Percentiles rank a stretch among this genome's conserved stretches.
phyloP scores from a whole-genome alignment of 2,329 filamentous ascomycete species.

The Fusarium sublunatum region DNA sequence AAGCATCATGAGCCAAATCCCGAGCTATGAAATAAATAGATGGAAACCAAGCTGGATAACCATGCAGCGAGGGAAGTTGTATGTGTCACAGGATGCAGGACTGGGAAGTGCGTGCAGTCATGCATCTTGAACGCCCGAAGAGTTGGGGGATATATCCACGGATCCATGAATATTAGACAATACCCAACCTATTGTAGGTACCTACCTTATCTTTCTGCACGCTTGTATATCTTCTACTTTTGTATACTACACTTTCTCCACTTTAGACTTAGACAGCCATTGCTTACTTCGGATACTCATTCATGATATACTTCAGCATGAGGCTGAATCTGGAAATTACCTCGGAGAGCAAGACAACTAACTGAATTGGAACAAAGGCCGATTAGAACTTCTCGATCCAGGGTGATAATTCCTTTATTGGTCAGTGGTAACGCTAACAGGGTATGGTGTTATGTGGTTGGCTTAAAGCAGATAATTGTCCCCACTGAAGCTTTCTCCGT shows the following conservation, averaged over 20 bases:
- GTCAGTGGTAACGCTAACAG: conserved; percentile 2
- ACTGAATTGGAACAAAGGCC: too few species aligned
- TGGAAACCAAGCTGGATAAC: not conserved
- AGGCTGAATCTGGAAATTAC: too few species aligned
- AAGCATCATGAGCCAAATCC: conserved; percentile 27
- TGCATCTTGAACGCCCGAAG: not conserved
- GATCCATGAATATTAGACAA: conserved; percentile 1
- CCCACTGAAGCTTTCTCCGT: not conserved
- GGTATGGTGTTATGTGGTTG: conserved; percentile 27
- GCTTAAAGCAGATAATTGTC: not conserved
- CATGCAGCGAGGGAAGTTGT: not conserved
- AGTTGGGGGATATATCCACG: conserved; percentile 3
- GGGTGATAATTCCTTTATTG: conserved; percentile 9
- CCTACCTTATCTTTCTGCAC: not conserved
- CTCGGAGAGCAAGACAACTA: too few species aligned
- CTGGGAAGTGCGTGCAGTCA: conserved; percentile 8
- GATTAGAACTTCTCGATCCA: too few species aligned
- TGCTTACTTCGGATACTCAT: too few species aligned
- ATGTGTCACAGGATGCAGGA: not conserved
- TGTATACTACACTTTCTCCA: conserved; percentile 35
- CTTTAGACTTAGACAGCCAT: conserved; percentile 36
- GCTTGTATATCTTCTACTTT: conserved; percentile 8
- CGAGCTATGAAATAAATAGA: not conserved
- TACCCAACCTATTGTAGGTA: conserved; percentile 5
- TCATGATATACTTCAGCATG: conserved; percentile 8